A percentile compares a stretch with the other conserved stretches of the same genome.
Evolutionary conservation across 306 rosid genomes (phyloP).

Genomic region (Cicer pinnatifidum): DNA sequence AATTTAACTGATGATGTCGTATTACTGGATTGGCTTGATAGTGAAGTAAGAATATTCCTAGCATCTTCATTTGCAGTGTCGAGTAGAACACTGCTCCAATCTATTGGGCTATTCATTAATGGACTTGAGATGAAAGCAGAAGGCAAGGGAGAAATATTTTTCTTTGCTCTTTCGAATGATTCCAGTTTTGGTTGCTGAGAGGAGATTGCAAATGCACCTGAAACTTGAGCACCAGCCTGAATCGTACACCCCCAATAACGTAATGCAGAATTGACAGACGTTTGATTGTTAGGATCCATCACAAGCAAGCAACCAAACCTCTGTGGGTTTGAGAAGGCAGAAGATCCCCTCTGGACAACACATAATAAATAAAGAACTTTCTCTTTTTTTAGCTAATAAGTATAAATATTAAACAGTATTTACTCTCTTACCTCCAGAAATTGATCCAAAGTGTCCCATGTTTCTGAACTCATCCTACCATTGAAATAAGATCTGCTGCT

Average conservation of each 20-base stretch:
- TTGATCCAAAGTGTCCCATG: constrained; percentile 77
- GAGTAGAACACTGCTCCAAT: constrained; percentile 61
- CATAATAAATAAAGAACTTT: constrained; percentile 43
- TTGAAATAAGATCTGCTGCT: constrained; percentile 54
- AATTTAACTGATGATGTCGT: constrained; percentile 61
- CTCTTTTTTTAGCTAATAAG: constrained; percentile 15
- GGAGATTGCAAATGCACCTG: constrained; percentile 71
- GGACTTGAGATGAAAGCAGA: constrained; percentile 68
- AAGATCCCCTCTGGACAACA: constrained; percentile 73
- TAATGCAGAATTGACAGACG: constrained; percentile 69
- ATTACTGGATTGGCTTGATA: constrained; percentile 50
- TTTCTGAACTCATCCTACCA: constrained; percentile 72
- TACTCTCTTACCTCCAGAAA: constrained; percentile 71
- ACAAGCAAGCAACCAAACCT: constrained; percentile 79
- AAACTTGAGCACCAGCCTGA: constrained; percentile 86
- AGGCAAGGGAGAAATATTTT: constrained; percentile 68
- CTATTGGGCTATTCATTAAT: constrained; percentile 50
- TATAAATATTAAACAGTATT: constrained; percentile 23
- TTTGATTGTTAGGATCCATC: constrained; percentile 73
- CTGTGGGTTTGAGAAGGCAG: constrained; percentile 70
- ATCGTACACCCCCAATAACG: constrained; percentile 95
- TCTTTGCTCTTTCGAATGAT: constrained; percentile 52
- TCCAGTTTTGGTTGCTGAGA: constrained; percentile 53
- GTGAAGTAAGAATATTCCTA: constrained; percentile 59
- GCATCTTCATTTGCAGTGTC: constrained; percentile 55